These are phyloP conservation scores for Bonnemaisonia californica DNA, from an alignment of 31 red algal species.

Conservation along the genomic window DNA sequence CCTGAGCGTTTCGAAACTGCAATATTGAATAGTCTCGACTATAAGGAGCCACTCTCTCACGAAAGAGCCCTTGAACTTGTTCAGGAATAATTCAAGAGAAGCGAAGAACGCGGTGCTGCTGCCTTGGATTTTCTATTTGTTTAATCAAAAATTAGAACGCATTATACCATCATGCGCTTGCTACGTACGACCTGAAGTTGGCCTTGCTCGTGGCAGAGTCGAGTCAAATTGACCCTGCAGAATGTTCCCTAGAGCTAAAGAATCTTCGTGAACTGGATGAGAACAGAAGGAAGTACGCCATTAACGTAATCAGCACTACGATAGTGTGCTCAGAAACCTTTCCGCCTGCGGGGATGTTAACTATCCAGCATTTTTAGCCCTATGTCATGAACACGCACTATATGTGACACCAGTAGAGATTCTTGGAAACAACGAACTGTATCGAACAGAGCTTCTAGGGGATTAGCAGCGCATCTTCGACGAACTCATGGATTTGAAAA, in stretches of 20 bases:
- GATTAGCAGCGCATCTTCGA: conserved; percentile 26
- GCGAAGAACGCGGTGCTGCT: conserved; percentile 30
- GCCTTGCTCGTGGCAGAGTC: conserved; percentile 53
- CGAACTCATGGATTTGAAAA: conserved; percentile 15
- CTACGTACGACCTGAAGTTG: conserved; percentile 70
- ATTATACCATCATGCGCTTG: conserved; percentile 73
- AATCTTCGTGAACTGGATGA: conserved; percentile 24
- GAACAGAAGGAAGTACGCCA: conserved; percentile 45
- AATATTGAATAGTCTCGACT: conserved; percentile 52
- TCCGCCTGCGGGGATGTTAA: conserved; percentile 29
- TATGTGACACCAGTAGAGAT: conserved; percentile 49
- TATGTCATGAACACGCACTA: conserved; percentile 47
- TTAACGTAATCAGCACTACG: conserved; percentile 49
- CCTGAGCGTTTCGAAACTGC: conserved; percentile 19
- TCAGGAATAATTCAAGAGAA: conserved; percentile 11
- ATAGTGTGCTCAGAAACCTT: conserved; percentile 35
- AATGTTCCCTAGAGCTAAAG: conserved; percentile 45
- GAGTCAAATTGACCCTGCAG: conserved; percentile 65
- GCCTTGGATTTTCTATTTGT: conserved; percentile 71
- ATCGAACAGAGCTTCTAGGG: conserved; percentile 22
- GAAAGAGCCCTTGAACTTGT: conserved; percentile 29
- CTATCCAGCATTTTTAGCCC: conserved; percentile 22
- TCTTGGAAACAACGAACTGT: conserved; percentile 14
- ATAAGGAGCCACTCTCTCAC: conserved; percentile 32
- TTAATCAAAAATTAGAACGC: conserved; percentile 51